These are phyloP conservation scores for Vigna trinervia DNA, from an alignment of 306 rosid species.

Conservation along the genomic window DNA sequence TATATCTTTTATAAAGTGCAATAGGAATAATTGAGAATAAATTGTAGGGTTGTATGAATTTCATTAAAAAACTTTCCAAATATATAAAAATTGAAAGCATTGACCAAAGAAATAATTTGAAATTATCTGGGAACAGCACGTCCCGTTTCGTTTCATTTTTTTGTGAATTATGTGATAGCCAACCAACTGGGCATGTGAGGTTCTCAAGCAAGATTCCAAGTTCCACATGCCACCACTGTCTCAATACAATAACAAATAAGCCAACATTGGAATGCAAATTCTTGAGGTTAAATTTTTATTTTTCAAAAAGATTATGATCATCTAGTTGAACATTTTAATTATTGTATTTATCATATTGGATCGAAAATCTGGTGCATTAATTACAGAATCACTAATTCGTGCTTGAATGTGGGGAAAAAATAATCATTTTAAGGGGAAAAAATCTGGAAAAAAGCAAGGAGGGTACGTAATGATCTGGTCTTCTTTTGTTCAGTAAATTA, in stretches of 20 bases:
- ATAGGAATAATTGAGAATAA: constrained; percentile 43
- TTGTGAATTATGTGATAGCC: constrained; percentile 23
- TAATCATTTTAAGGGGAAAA: neutral
- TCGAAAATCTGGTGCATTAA: neutral
- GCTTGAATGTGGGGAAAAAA: constrained; percentile 19
- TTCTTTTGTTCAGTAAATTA: neutral
- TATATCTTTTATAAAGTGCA: constrained; percentile 3
- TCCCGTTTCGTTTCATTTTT: constrained; percentile 24
- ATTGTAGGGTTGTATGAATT: neutral
- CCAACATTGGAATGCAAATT: neutral
- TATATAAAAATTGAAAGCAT: constrained; percentile 15
- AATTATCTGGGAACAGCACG: neutral
- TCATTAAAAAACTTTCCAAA: neutral
- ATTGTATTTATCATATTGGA: neutral
- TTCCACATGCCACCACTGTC: constrained; percentile 43
- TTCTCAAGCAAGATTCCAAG: constrained; percentile 43
- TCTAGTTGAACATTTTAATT: constrained; percentile 10
- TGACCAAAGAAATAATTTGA: constrained; percentile 38
- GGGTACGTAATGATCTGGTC: neutral
- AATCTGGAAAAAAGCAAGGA: neutral
- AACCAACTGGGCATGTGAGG: constrained; percentile 50
- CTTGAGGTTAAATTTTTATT: neutral
- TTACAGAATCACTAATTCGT: constrained; percentile 13
- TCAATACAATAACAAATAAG: constrained; percentile 29
- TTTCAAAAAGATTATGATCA: neutral